Evolutionary conservation across 495 filamentous ascomycete species (phyloP).

Genomic region (Aspergillus sparsus): DNA sequence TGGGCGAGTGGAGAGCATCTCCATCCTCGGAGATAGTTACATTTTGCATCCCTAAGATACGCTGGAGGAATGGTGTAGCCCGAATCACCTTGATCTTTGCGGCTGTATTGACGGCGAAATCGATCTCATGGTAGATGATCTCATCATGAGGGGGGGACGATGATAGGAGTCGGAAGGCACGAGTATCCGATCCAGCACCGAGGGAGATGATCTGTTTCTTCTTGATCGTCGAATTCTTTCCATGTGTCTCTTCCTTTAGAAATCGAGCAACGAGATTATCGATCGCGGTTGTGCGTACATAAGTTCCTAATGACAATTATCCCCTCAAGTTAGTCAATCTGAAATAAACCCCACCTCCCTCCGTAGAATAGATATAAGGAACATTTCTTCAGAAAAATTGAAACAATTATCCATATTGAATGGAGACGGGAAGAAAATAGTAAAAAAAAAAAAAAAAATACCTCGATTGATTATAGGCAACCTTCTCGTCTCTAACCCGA

Average conservation of each 20-base stretch:
- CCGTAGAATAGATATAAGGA: background rate
- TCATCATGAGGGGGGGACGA: conserved; percentile 29
- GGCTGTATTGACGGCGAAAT: conserved; percentile 74
- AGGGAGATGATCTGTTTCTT: conserved; percentile 87
- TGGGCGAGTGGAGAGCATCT: conserved; percentile 44
- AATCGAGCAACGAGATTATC: conserved; percentile 76
- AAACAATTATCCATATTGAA: background rate
- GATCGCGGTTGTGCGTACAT: conserved; percentile 85
- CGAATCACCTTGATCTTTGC: conserved; percentile 61
- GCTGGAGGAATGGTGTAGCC: conserved; percentile 40
- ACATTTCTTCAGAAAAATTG: too few relatives aligned
- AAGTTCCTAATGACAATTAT: conserved; percentile 65
- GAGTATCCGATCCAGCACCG: conserved; percentile 91
- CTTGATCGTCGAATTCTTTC: background rate
- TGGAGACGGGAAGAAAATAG: background rate
- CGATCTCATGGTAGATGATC: conserved; percentile 87
- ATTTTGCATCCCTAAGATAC: conserved; percentile 21
- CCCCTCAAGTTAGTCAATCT: background rate
- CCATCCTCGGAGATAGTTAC: conserved; percentile 40
- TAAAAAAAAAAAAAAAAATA: conserved; percentile 32
- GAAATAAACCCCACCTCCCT: background rate
- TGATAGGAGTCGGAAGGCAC: conserved; percentile 68
- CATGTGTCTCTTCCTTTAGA: conserved; percentile 38
- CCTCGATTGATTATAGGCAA: conserved; percentile 93
- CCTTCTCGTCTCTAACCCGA: conserved; percentile 50